Base-by-base conservation (phyloP, 225 moss, liverwort and hornwort species). In the Polytrichum formosum region DNA sequence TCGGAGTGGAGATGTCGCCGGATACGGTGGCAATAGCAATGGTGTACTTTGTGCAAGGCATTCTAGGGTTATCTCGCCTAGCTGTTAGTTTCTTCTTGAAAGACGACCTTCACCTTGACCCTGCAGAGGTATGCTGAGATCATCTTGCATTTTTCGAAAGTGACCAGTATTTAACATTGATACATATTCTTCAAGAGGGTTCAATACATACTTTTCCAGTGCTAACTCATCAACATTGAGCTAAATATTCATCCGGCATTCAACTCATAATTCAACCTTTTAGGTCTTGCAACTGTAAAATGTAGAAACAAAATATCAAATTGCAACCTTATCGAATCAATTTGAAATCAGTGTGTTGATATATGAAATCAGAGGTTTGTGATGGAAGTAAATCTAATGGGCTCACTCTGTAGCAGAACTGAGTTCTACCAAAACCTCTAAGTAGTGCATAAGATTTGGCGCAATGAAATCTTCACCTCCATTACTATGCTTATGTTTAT, bases 31-130 rank as follows among this genome's bases (percentile, higher is more conserved):
- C 89, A 55, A 89, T 89, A 53, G 75, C 86, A 18, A 89, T 89
- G 83, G 89, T 89, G 72, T 89, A 89, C 72, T 89, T 89, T 73
- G 86, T 89, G 35, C 89, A 89, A 75, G 89, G 89, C 63, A 84
- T 89, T 71, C 81, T 89, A 54, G 89, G 89, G 53, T 86, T 89
- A 33, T 89, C 86, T 16, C 83, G 89, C 54, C 81, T 89, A 77
- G 89, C 89, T 30, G 89, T 89, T 55, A 89, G 81, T 56, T 89
- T 89, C 61, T 89, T 89, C 68, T 46, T 89, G 72, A 89, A 89
- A 75, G 89, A 89, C 37, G 83, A 89, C 69, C 77, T 89, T n/a
- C 79, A 86, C 46, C 81, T 89, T 26, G 86, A 86, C 69, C 89
- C 89, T 61, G 89, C 89, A 5, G 89, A 89, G 86, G 89, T 89